Percentiles rank a stretch among this genome's conserved stretches.
Conservation (phyloP, 495 filamentous ascomycete species). For the Aspergillus haitiensis region DNA sequence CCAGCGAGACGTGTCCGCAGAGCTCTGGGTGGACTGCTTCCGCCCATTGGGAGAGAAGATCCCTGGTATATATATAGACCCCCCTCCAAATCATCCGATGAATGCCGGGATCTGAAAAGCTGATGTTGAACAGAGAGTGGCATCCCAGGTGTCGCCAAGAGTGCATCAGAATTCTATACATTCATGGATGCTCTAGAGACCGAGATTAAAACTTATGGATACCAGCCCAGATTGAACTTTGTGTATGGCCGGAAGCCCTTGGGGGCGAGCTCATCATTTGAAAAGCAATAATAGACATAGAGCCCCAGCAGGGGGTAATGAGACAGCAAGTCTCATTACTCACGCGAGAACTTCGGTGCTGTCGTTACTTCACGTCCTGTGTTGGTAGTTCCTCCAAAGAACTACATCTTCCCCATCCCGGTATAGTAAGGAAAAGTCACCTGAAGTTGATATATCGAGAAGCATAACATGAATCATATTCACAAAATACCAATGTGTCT, state of each 20-base stretch:
- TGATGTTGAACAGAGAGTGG: slow-evolving; percentile 10
- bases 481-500: too few relatives aligned
- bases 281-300: too few relatives aligned
- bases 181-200: slow-evolving; percentile 11
- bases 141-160: slow-evolving; percentile 11
- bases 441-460: too few relatives aligned
- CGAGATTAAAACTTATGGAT: slow-evolving; percentile 13
- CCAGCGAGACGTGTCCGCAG: background rate
- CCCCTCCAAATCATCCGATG: background rate
- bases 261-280: background rate
- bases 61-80: background rate
- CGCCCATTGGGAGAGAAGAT: slow-evolving; percentile 14
- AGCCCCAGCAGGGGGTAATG: too few relatives aligned
- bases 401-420: too few relatives aligned
- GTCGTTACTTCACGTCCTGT: too few relatives aligned
- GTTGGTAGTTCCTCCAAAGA: too few relatives aligned
- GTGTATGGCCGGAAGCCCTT: slow-evolving; percentile 6
- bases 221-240: slow-evolving; percentile 11
- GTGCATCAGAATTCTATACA: slow-evolving; percentile 4
- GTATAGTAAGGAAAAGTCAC: too few relatives aligned
- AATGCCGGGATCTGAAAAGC: background rate
- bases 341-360: too few relatives aligned
- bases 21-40: slow-evolving; percentile 13
- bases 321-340: too few relatives aligned
- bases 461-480: too few relatives aligned